Conservation (phyloP, 768 basidiomycete species). For the Podaxis sp. region DNA sequence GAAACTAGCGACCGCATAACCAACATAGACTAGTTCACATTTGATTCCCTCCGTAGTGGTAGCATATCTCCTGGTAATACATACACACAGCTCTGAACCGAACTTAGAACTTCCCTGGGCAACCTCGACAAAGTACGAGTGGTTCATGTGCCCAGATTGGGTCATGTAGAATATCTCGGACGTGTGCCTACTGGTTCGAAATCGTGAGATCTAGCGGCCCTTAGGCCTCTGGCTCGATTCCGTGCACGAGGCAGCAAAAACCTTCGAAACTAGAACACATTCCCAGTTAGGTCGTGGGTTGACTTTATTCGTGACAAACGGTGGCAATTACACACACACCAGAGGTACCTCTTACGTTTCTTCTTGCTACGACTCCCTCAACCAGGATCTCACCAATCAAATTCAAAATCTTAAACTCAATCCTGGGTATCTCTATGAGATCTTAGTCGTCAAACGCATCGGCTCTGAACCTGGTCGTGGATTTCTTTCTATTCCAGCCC, state of each 20-base stretch:
- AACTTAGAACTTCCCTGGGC: not conserved
- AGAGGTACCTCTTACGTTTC: conserved; percentile 13
- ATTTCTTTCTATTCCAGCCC: conserved; percentile 23
- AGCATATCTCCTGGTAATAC: conserved; percentile 12
- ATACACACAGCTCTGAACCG: conserved; percentile 15
- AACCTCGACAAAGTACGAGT: not conserved
- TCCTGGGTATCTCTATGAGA: conserved; percentile 7
- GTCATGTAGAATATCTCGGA: not conserved
- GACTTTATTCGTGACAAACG: conserved; percentile 22
- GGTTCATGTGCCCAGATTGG: conserved; percentile 6
- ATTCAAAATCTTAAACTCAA: conserved; percentile 14
- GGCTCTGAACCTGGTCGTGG: conserved; percentile 1
- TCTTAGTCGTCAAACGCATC: not conserved
- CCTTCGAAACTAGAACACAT: conserved; percentile 13
- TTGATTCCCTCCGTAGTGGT: conserved; percentile 5
- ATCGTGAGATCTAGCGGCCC: conserved; percentile 9
- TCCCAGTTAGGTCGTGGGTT: conserved; percentile 5
- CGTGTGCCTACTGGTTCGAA: conserved; percentile 13
- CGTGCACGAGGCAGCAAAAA: conserved; percentile 11
- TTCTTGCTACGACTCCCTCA: not conserved
- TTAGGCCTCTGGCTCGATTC: conserved; percentile 4
- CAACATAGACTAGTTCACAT: conserved; percentile 19
- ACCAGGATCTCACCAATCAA: conserved; percentile 7
- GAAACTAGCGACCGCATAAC: conserved; percentile 47
- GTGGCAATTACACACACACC: conserved; percentile 24